phyloP scores from a whole-genome alignment of 2,329 filamentous ascomycete genomes.

The Venturia carpophila region DNA sequence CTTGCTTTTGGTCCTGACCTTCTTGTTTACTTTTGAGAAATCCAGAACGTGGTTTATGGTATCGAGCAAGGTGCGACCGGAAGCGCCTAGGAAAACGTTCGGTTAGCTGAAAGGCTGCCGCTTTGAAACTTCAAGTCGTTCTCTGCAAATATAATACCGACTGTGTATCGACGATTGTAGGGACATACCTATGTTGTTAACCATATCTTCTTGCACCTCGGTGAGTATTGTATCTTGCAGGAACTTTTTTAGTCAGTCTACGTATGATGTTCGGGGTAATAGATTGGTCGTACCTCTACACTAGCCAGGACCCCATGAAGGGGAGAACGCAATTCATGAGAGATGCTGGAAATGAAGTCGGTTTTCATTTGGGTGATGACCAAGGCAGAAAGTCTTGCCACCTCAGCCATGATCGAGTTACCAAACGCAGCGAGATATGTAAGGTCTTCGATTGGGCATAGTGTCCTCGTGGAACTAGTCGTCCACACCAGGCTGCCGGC shows the following conservation, averaged over 20 bases:
- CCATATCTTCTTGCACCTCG: conserved; percentile 12
- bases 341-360: conserved; percentile 36
- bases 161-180: neutral
- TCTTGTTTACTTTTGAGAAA: conserved; percentile 18
- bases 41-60: conserved; percentile 35
- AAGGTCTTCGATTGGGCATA: conserved; percentile 43
- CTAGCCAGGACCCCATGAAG: conserved; percentile 25
- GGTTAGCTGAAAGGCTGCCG: neutral
- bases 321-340: conserved; percentile 30
- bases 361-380: conserved; percentile 35
- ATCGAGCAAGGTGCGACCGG: conserved; percentile 35
- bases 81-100: neutral
- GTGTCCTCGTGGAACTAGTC: conserved; percentile 33
- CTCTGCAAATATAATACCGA: neutral
- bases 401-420: conserved; percentile 50
- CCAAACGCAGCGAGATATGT: conserved; percentile 46
- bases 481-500: conserved; percentile 26
- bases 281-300: neutral
- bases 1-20: conserved; percentile 2
- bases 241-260: neutral
- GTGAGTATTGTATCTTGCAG: conserved; percentile 12
- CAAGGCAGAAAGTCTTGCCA: conserved; percentile 45
- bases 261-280: too few relatives aligned
- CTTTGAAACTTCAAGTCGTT: neutral
- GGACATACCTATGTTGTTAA: conserved; percentile 1